Base-by-base conservation (phyloP, 495 filamentous ascomycete species). In the Penicillium arizonense region DNA sequence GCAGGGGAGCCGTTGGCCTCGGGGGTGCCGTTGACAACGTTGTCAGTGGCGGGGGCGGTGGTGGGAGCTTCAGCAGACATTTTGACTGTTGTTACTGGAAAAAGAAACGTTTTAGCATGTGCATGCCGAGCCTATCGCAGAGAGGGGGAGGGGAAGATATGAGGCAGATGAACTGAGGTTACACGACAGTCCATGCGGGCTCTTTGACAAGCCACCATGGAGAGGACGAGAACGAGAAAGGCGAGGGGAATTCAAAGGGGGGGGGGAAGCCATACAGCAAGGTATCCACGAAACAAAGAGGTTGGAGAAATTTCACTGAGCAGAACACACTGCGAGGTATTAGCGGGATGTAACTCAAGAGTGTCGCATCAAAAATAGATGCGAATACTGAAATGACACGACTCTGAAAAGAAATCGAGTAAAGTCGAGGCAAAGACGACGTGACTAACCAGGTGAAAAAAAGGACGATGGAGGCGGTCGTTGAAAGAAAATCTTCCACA, bases 61-160 rank as follows among this genome's bases (percentile, higher is more conserved):
- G 75, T 70, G 46, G 74, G 55, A 57, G 60, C 64, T 53, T 78
- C 75, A 52, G 74, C 72, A 68, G 75, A 78, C 75, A 78, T 78
- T 51, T 72, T 74, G 63, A 50, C 49, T 64, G 59, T 51, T 59
- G 52, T 62, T 61, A 55, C 56, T 64, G n/a, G 23, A 38, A 40
- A 41, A 14, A 7, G 14, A 45, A 52, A 42, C 11, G 33, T 41
- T 23, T 58, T 53, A 64, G 57, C 57, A 55, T 38, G 41, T 40
- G 57, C 45, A 36, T 33, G 43, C 38, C 28, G 33, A 56, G 50
- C 44, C 44, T 54, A 43, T 50, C 32, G 47, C 18, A 18, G 10
- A 30, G 53, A n/a, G 43, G 35, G 41, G 43, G 43, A 36, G 24
- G 24, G 21, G 37, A 38, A 47, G 37, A 46, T 42, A 36, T 39